These are phyloP conservation scores for Tetracladium marchalianum DNA, from an alignment of 495 filamentous ascomycete species.

Conservation along the genomic window DNA sequence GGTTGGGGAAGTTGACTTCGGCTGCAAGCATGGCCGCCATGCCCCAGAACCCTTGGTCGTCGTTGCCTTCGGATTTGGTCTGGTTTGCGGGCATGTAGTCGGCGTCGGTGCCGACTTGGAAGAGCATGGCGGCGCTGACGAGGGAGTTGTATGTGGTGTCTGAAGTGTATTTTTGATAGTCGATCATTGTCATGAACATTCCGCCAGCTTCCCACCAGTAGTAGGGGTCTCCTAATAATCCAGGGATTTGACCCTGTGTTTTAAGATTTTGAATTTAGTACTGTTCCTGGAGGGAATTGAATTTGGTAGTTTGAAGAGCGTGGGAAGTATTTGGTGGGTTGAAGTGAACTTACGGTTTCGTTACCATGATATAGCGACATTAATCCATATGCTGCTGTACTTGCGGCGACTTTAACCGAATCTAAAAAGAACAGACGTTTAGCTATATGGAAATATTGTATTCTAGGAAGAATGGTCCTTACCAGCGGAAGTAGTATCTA, in stretches of 20 bases:
- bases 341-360: conserved; percentile 29
- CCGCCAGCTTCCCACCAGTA: conserved; percentile 78
- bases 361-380: conserved; percentile 63
- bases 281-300: not conserved
- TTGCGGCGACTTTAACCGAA: conserved; percentile 52
- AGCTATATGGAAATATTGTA: not conserved
- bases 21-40: conserved; percentile 60
- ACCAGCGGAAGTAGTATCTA: conserved; percentile 16
- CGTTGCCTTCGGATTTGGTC: conserved; percentile 52
- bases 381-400: conserved; percentile 50
- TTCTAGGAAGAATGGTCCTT: not conserved
- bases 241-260: conserved; percentile 31
- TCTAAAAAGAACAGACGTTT: conserved; percentile 21
- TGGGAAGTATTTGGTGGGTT: too few relatives aligned
- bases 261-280: not conserved
- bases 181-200: conserved; percentile 56
- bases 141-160: conserved; percentile 51
- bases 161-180: conserved; percentile 61
- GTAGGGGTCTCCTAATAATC: conserved; percentile 42
- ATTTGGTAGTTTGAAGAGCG: too few relatives aligned
- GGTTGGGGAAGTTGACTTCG: conserved; percentile 53
- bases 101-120: conserved; percentile 46
- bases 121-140: conserved; percentile 41
- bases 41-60: conserved; percentile 61
- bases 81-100: conserved; percentile 56